Evolutionary conservation across 164 flowering plant genomes (phyloP).

Genomic region (Liriodendron chinense): DNA sequence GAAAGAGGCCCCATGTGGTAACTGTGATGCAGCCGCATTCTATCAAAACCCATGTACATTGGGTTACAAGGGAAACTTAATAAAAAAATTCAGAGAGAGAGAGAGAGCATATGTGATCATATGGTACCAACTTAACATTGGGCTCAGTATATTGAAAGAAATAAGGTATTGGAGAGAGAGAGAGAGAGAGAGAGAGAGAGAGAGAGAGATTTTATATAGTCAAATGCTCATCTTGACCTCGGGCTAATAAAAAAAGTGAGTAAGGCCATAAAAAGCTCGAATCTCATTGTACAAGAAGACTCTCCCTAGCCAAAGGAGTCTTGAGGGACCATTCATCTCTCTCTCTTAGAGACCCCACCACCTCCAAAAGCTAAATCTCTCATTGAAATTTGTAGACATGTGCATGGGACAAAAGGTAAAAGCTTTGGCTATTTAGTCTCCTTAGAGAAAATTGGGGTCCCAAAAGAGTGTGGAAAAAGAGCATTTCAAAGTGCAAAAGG

Average conservation of each 20-base stretch:
- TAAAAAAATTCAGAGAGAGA: neutral
- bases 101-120: no score
- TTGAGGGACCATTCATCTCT: neutral
- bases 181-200: constrained; percentile 1
- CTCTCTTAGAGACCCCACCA: constrained; percentile 3
- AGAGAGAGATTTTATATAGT: constrained; percentile 3
- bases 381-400: constrained; percentile 13
- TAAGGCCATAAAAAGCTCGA: constrained; percentile 19
- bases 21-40: neutral
- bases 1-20: neutral
- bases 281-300: constrained; percentile 19
- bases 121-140: neutral
- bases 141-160: no score
- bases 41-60: neutral
- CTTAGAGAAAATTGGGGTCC: neutral
- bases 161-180: no score
- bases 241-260: constrained; percentile 8
- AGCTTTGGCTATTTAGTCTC: neutral
- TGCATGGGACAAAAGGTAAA: constrained; percentile 3
- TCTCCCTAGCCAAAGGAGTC: constrained; percentile 6
- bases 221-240: neutral
- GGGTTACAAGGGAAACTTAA: neutral
- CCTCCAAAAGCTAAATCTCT: neutral
- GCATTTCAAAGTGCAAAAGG: constrained; percentile 9
- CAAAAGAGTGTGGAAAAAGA: constrained; percentile 1